These are phyloP conservation scores for Grosmannia serpens DNA, from an alignment of 2,329 filamentous ascomycete genomes.

Conservation along the genomic window DNA sequence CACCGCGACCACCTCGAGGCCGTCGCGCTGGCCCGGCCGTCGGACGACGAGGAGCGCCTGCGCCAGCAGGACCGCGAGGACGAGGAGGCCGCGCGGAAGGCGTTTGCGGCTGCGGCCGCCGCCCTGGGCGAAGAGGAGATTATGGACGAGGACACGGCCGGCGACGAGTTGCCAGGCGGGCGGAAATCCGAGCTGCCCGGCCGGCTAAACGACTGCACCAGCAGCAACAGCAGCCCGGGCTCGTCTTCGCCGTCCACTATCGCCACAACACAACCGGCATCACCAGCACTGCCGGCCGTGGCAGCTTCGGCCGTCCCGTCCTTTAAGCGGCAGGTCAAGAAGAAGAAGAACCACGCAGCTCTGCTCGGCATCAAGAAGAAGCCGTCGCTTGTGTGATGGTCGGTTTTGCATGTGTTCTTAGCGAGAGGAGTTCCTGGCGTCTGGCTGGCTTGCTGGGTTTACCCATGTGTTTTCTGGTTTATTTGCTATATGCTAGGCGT, in stretches of 20 bases:
- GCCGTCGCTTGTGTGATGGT: conserved; percentile 38
- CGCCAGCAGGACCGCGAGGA: conserved; percentile 69
- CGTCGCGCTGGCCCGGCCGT: conserved; percentile 37
- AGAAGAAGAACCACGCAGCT: conserved; percentile 72
- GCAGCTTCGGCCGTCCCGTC: conserved; percentile 43
- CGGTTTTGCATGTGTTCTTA: neutral
- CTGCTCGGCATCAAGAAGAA: conserved; percentile 84
- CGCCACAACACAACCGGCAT: neutral
- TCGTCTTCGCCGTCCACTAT: conserved; percentile 14
- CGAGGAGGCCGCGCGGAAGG: conserved; percentile 65
- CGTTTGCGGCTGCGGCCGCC: conserved; percentile 56
- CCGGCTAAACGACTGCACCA: neutral
- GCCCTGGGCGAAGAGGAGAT: conserved; percentile 31
- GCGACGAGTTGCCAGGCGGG: neutral
- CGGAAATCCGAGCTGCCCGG: neutral
- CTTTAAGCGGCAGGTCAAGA: conserved; percentile 68
- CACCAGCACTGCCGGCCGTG: conserved; percentile 15
- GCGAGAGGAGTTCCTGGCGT: too few species aligned
- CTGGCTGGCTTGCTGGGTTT: too few species aligned
- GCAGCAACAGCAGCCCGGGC: conserved; percentile 6
- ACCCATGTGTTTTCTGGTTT: too few species aligned
- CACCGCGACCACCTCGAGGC: conserved; percentile 54
- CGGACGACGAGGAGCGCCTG: conserved; percentile 48
- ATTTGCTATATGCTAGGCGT: too few species aligned
- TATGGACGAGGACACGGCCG: neutral